Base-by-base conservation (phyloP, 2,329 filamentous ascomycete genomes). In the Colletotrichum horii region DNA sequence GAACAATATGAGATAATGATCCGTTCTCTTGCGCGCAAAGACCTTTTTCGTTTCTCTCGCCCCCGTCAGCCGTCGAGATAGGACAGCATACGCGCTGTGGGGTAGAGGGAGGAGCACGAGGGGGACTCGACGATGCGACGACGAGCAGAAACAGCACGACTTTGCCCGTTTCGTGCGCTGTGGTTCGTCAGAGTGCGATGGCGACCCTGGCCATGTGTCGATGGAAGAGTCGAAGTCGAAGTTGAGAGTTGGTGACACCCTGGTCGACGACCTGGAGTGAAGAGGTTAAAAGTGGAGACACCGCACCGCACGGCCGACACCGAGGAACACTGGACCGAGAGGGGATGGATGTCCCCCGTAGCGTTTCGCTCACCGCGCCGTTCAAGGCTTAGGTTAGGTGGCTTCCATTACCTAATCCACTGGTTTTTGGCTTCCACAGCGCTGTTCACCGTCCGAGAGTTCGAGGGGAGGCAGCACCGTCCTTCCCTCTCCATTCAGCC, bases 151-250 rank as follows among this genome's bases (percentile, higher is more conserved):
- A 12, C 26, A 58, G 8, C 30, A 30, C 22, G 56, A 36, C 16
- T 32, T 28, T 26, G 69, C n/a, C 48, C 14, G 24, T 24, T 28
- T 19, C 28, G 8, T 11, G 26, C 7, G 36, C 26, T 66, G 65
- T 69, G 74, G 48, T 76, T 76, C 58, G 74, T 32, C 65, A 52
- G 65, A 61, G 12, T 74, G 74, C 70, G 74, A 76, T 32, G 19
- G 55, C 28, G 67, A 69, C 34, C 26, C 16, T 28, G 58, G 8
- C 11, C 34, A n/a, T 32, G 32, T 22, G 38, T 70, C 19, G 72
- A 24, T 30, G 68, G 16, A 56, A 36, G 68, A 38, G 19, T 38
- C 19, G 68, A 66, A 61, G 72, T 71, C 38, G 68, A 71, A 66
- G 71, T 74, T 71, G 60, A 58, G 38, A 62, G 58, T 70, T 32